phyloP scores from a whole-genome alignment of 768 basidiomycete genomes.

The Chalciporus pseudorubinellus region DNA sequence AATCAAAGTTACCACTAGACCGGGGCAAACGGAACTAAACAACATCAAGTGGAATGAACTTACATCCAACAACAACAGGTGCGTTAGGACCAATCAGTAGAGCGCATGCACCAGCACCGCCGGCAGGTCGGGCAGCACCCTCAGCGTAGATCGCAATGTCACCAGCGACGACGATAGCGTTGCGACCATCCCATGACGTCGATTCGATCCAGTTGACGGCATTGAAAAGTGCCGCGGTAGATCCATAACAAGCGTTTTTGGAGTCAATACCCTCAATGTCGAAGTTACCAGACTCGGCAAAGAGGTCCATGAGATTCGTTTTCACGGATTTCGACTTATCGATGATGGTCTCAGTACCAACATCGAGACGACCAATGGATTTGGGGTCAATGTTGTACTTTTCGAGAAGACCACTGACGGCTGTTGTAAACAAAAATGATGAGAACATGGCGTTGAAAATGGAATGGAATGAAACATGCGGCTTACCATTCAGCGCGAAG shows the following conservation, averaged over 20 bases:
- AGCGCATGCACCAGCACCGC: constrained; percentile 94
- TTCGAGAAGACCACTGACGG: constrained; percentile 83
- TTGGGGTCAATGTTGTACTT: constrained; percentile 96
- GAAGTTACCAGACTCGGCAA: constrained; percentile 86
- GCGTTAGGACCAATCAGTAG: constrained; percentile 96
- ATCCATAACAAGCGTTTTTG: constrained; percentile 99
- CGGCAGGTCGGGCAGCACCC: constrained; percentile 90
- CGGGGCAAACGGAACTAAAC: background rate
- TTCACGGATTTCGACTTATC: constrained; percentile 99
- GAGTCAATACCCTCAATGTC: constrained; percentile 99
- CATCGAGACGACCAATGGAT: constrained; percentile 96
- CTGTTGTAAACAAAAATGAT: constrained; percentile 41
- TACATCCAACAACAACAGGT: constrained; percentile 92
- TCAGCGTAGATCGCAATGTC: constrained; percentile 99
- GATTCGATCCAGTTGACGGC: constrained; percentile 98
- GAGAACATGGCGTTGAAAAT: background rate
- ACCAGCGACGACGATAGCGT: constrained; percentile 94
- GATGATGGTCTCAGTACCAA: constrained; percentile 98
- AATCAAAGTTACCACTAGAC: constrained; percentile 5
- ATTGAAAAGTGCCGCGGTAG: constrained; percentile 98
- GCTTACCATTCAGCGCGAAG: constrained; percentile 87
- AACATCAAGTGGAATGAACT: constrained; percentile 37
- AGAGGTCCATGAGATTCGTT: constrained; percentile 98
- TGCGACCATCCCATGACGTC: constrained; percentile 94
- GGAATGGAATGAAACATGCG: background rate